These are phyloP conservation scores for Cephaloascus fragrans DNA, from an alignment of 805 yeast genomes.

Conservation along the genomic window DNA sequence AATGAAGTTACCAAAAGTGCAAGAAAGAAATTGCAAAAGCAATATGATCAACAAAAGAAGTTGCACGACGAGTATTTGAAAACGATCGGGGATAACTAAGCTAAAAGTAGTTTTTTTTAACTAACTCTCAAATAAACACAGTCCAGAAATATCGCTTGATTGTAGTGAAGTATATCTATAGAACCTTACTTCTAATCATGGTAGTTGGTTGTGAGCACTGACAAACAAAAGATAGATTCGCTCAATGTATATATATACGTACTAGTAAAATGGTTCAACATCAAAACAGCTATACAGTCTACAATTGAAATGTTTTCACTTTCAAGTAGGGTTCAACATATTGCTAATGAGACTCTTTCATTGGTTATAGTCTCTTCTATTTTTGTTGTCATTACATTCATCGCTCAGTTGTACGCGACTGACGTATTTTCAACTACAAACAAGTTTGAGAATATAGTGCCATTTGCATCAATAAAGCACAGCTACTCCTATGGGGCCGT, in stretches of 20 bases:
- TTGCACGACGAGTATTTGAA: conserved; percentile 57
- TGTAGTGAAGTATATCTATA: no score
- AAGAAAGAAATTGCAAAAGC: conserved; percentile 73
- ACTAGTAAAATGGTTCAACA: no score
- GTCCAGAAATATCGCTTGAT: no score
- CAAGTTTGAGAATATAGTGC: background rate
- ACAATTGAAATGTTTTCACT: background rate
- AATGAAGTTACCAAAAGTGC: conserved; percentile 80
- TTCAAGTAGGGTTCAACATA: background rate
- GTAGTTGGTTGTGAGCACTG: no score
- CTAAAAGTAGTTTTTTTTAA: no score
- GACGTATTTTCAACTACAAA: background rate
- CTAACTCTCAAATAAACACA: no score
- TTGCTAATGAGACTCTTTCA: background rate
- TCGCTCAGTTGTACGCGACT: background rate
- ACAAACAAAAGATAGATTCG: no score
- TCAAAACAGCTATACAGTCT: no score
- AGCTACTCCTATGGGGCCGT: conserved; percentile 62
- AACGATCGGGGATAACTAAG: no score
- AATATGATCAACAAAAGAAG: conserved; percentile 72
- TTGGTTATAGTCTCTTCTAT: background rate
- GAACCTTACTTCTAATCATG: no score
- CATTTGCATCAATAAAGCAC: conserved; percentile 31
- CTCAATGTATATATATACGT: no score
- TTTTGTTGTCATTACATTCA: background rate